Evolutionary conservation across 345 rosid species (phyloP).

Genomic region (Rhodamnia rubescens): DNA sequence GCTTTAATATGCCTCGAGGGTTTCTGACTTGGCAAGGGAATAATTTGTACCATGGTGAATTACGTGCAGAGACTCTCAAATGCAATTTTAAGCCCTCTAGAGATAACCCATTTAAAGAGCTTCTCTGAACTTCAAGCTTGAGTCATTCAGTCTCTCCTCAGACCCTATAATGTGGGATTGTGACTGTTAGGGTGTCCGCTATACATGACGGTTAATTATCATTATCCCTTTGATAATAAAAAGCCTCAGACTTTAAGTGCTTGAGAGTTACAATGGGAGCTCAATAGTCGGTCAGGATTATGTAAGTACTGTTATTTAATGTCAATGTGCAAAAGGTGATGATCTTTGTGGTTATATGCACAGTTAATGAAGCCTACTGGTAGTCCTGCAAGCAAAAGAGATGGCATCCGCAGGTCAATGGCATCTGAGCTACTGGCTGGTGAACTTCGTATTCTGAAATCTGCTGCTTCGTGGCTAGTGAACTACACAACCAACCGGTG

Average conservation of each 20-base stretch:
- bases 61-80: background rate
- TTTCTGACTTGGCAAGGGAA: background rate
- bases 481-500: conserved; percentile 35
- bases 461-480: conserved; percentile 61
- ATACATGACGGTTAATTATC: background rate
- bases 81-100: background rate
- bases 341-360: background rate
- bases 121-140: background rate
- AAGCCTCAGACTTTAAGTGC: background rate
- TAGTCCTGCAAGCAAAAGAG: conserved; percentile 5
- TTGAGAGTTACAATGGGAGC: background rate
- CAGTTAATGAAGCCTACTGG: background rate
- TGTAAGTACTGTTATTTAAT: background rate
- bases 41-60: background rate
- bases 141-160: background rate
- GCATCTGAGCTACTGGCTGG: conserved; percentile 59
- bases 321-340: background rate
- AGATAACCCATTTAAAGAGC: background rate
- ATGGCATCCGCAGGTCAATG: conserved; percentile 37
- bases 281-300: background rate
- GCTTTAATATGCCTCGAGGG: background rate
- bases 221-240: background rate
- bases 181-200: background rate
- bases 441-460: conserved; percentile 56
- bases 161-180: background rate